Base-by-base conservation (phyloP, 1,139 yeast genomes). In the Nakaseomyces uthaithaninus region DNA sequence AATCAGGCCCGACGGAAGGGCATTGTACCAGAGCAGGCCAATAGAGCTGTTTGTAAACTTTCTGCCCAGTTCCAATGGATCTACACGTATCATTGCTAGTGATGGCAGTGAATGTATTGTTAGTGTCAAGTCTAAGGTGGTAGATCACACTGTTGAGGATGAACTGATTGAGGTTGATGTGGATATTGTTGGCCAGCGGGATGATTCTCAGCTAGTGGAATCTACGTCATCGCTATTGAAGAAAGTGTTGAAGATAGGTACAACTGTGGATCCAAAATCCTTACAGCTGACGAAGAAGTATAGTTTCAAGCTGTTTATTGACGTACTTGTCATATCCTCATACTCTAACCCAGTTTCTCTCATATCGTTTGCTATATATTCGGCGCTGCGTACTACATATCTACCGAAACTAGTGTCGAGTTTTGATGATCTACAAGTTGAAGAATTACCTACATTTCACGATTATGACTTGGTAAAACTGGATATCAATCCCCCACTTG, bases 81-180 rank as follows among this genome's bases (percentile, higher is more conserved):
- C 95, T 5, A 83, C 96, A 1, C 72, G 95, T 63, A 76, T 89
- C 27, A 71, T 89, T 52, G 72, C 86, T 27, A 74, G 83, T 43
- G 96, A 89, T 60, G 96, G 97, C 17, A 77, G 87, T 51, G 97
- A 89, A 61, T 86, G 95, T 56, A 80, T 89, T 37, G 89, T 86
- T 2, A 91, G 96, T 54, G 74, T 89, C 38, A 89, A 89, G 61
- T 75, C 89, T 8, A 82, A 83, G 53, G 96, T 89, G 2, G 82
- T 84, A n/a, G 70, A 72, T 42, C 66, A 67, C 26, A 60, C 71
- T 25, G 52, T 47, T 7, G 62, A 47, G 24, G 53, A 45, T 1
- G 68, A 72, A 23, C 64, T 86, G 26, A 66, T 89, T 4, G 78
- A 79, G 38, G 79, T 86, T 31, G 94, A 84, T 45, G 76, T 87